Evolutionary conservation across 768 basidiomycete species (phyloP), one percentile per base, ranked within the genome.

Genomic region (Boletales sp.): DNA sequence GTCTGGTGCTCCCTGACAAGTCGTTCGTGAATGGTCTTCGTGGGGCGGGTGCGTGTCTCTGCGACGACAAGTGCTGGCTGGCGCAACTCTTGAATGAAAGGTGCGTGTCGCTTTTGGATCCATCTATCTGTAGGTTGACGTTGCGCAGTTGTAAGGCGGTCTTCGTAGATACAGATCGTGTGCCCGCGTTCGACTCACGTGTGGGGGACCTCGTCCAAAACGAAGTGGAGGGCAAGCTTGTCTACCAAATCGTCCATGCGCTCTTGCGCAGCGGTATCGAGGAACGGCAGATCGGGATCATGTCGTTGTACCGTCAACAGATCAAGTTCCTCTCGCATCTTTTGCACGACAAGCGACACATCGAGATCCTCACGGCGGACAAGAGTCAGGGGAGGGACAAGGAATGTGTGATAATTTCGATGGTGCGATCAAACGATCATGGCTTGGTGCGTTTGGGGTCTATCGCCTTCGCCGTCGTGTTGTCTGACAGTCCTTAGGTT

Each of bases 381-480:
- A 85, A 84, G 49, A 91, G 88, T 67, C 94, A 97, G 69, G 94
- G 95, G 0, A 72, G 95, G 42, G 95, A 99, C 69, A 98, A 99
- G 66, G 92, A 95, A 40, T 93, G 90, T 64, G 83, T 98, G 51
- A 76, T 99, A 55, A 86, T 98, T 46, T 94, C 92, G 17, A 81
- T 98, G 75, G 94, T 95, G 6, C 76, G 92, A 51, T 91, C 90
- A 0, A 98, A 99, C 58, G 82, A 86, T 37, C 69, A 72, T 0
- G 84, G 84, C 50, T 77, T 75, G 68, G 93, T 93, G 62, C 58
- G 86, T 74, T 7, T n/a, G 11, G 6, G 6, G n/a, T n/a, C n/a
- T 8, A 11, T 19, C 7, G 24, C 34, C 11, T 11, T 17, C 7
- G 12, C 4, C 15, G 13, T 27, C 38, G 8, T 21, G 8, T 42